Evolutionary conservation across 768 basidiomycete species (phyloP).

Genomic region (Podaxis carcinomalis): DNA sequence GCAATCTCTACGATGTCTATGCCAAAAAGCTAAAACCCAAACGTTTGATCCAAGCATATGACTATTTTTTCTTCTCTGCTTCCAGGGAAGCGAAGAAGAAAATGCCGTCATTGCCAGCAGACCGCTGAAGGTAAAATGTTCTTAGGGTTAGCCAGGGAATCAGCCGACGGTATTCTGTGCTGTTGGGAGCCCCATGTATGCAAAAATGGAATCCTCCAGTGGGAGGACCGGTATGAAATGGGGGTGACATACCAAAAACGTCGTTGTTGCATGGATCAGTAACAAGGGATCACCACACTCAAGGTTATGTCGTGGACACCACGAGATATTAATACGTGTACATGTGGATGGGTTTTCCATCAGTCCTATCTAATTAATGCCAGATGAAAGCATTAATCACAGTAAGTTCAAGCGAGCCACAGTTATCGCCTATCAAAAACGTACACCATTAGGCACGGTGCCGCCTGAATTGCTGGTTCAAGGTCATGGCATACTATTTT

Average conservation of each 20-base stretch:
- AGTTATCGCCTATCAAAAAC: slow-evolving; percentile 3
- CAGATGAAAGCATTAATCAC: neutral
- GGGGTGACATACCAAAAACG: neutral
- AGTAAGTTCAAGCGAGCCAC: neutral
- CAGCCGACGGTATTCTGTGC: neutral
- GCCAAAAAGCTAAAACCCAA: slow-evolving; percentile 11
- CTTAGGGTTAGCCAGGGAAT: neutral
- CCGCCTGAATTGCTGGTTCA: neutral
- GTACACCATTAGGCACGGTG: neutral
- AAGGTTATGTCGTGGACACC: slow-evolving; percentile 8
- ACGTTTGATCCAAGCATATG: slow-evolving; percentile 2
- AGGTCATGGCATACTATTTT: neutral
- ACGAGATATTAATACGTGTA: slow-evolving; percentile 10
- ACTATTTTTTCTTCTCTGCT: neutral
- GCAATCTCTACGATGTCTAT: neutral
- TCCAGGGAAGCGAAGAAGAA: neutral
- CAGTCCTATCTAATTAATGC: slow-evolving; percentile 6
- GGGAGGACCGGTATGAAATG: neutral
- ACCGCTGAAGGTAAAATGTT: neutral
- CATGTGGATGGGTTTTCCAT: slow-evolving; percentile 7
- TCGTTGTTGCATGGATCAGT: neutral
- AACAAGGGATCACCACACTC: neutral
- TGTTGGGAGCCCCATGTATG: neutral
- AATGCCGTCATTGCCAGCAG: slow-evolving; percentile 1
- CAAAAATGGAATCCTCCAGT: neutral